These are phyloP conservation scores for Penicillium verhagenii DNA, from an alignment of 495 filamentous ascomycete genomes.

Conservation along the genomic window DNA sequence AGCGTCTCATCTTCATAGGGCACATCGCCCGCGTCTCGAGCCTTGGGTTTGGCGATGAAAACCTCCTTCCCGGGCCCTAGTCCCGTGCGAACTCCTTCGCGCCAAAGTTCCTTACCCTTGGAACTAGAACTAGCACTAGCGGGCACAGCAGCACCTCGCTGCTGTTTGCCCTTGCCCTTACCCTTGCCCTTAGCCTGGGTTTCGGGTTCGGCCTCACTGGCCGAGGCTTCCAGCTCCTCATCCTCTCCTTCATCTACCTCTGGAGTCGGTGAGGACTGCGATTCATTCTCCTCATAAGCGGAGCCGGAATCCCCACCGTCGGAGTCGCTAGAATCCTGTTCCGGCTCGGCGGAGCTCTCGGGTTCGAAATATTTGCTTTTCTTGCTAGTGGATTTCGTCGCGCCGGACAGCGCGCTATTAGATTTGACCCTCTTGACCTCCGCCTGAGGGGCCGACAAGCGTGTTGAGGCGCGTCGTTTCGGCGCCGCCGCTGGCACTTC, in stretches of 20 bases:
- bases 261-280: conserved; percentile 13
- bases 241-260: conserved; percentile 3
- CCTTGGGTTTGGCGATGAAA: conserved; percentile 68
- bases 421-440: conserved; percentile 46
- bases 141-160: conserved; percentile 1
- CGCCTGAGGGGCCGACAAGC: conserved; percentile 31
- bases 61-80: conserved; percentile 62
- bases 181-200: too few species aligned
- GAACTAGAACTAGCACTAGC: conserved; percentile 13
- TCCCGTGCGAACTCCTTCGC: conserved; percentile 54
- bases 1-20: conserved; percentile 67
- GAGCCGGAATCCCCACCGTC: conserved; percentile 25
- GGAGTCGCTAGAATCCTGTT: conserved; percentile 23
- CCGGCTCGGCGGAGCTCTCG: conserved; percentile 31
- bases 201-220: conserved; percentile 11
- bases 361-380: conserved; percentile 59
- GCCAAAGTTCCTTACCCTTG: conserved; percentile 56
- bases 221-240: conserved; percentile 15
- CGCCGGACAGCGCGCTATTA: conserved; percentile 25
- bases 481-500: conserved; percentile 36
- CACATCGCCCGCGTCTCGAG: conserved; percentile 62
- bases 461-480: conserved; percentile 41
- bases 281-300: conserved; percentile 25
- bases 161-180: conserved; percentile 17
- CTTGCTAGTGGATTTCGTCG: conserved; percentile 48